Base-by-base conservation (phyloP, 2,329 filamentous ascomycete species). In the Apiospora phragmitis region DNA sequence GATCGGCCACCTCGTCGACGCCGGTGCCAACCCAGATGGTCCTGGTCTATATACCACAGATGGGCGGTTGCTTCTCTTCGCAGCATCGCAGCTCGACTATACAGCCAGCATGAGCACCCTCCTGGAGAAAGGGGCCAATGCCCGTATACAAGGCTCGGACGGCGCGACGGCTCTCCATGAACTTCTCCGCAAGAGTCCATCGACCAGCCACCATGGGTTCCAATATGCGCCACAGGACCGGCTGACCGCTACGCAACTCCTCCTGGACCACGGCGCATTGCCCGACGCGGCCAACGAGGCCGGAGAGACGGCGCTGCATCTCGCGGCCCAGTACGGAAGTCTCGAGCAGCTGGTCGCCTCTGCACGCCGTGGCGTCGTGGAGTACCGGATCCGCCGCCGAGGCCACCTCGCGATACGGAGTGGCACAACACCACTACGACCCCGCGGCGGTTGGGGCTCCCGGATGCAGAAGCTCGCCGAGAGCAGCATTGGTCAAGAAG, bases 381-480 rank as follows among this genome's bases (percentile, higher is more conserved):
- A 11, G 47, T 49, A 55, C 47, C 65, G 59, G 68, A 6, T 29
- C 47, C 29, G 51, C 47, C 42, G 47, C n/a, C n/a, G n/a, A n/a
- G n/a, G n/a, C n/a, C n/a, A n/a, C n/a, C n/a, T n/a, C 67, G 47
- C 47, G n/a, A n/a, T 49, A 26, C 47, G 3, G 47, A n/a, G n/a
- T n/a, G n/a, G n/a, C n/a, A n/a, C n/a, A n/a, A n/a, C 47, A 49
- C 47, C n/a, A n/a, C n/a, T 7, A 49, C 47, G 24, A 49, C 45
- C 32, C 21, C 32, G 59, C 32, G 59, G 59, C 59, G 62, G 68
- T 42, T 72, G 70, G 71, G 71, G 69, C 24, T 67, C 65, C 62
- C 70, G 68, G 45, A 71, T 69, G 12, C 41, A 1, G 41, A 16
- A 43, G 12, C 12, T 16, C 41, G 41, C 41, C 12, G 41, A 43